Conservation (phyloP, 306 rosid species). For the Rubus parviflorus region DNA sequence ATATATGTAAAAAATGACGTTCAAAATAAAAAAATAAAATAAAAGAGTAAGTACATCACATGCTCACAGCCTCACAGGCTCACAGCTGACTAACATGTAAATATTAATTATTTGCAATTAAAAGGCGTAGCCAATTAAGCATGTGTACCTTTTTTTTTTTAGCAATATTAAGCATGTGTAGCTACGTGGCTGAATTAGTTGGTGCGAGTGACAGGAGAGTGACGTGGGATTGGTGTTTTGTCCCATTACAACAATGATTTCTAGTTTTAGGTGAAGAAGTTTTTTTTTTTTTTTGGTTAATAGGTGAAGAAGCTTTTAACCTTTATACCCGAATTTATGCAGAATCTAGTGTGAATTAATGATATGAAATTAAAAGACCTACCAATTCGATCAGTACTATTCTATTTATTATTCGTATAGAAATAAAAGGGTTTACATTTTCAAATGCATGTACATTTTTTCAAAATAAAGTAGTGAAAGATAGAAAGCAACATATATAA, state of each 20-base stretch:
- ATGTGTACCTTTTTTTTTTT: no score
- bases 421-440: not conserved
- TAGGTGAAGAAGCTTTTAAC: constrained; percentile 20
- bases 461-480: not conserved
- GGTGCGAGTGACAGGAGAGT: constrained; percentile 23
- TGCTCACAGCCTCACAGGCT: not conserved
- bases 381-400: not conserved
- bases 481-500: not conserved
- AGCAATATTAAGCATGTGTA: constrained; percentile 6
- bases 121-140: not conserved
- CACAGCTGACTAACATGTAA: not conserved
- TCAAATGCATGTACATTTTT: not conserved
- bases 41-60: not conserved
- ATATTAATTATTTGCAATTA: no score
- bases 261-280: constrained; percentile 17
- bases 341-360: not conserved
- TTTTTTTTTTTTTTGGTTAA: no score
- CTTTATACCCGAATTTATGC: constrained; percentile 15
- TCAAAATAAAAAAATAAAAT: no score
- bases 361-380: not conserved
- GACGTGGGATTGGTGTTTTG: constrained; percentile 23
- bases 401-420: no score
- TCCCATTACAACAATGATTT: constrained; percentile 17
- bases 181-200: constrained; percentile 11
- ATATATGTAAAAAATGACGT: no score